Base-by-base conservation (phyloP, 768 basidiomycete species). In the Phlebiopsis flavidoalba region DNA sequence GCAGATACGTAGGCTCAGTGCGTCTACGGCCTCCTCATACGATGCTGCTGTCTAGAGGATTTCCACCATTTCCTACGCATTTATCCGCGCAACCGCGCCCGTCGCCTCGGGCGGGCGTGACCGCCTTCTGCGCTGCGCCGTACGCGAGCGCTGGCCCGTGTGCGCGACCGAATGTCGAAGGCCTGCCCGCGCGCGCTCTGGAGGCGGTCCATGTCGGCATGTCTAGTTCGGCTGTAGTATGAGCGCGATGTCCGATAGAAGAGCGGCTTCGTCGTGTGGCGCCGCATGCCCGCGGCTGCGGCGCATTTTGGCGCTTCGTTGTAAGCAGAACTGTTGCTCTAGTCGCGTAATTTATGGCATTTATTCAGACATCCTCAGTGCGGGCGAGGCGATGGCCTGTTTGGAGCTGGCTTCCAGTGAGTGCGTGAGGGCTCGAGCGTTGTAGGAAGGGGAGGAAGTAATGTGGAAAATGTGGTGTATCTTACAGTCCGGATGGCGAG, bases 161-260 rank as follows among this genome's bases (percentile, higher is more conserved):
- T 70, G 60, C 8, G 66, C 64, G 1, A 74, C 58, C n/a, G n/a
- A n/a, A n/a, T n/a, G n/a, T n/a, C n/a, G n/a, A n/a, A n/a, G 49
- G 77, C 71, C 74, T 87, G 1, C 93, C 93, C 3, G 88, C 90
- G 17, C 88, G 78, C 60, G 80, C 82, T n/a, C 67, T 85, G 75
- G 60, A 97, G 73, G 54, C 83, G 76, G 49, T 91, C 89, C 85
- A 95, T 88, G 67, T 95, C 91, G 61, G 89, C 85, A 95, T 88
- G 67, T 95, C 91, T 60, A 94, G 73, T 64, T 90, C 85, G 58
- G 93, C 87, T n/a, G 69, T 96, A 97, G 73, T 96, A n/a, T 97
- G 67, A 95, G 84, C 17, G 93, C 95, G 62, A 93, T 89, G 70
- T 97, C n/a, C 92, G 74, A 95, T n/a, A 97, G 78, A 98, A 97